phyloP scores from a whole-genome alignment of 192 early-diverging fungal genomes.

The Phlyctochytrium arcticum region DNA sequence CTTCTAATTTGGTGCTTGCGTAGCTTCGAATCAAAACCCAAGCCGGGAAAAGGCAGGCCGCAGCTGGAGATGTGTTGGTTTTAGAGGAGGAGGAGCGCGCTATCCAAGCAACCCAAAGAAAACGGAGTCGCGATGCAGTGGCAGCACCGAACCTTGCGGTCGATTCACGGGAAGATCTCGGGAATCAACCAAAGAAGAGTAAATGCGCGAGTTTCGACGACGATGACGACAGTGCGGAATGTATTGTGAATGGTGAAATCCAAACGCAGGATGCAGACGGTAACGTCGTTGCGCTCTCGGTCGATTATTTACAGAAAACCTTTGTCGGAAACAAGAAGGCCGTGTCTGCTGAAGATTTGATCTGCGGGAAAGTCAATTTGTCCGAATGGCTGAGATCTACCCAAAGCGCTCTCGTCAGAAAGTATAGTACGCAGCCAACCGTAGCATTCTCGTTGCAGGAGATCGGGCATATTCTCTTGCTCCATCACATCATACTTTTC shows the following conservation, averaged over 20 bases:
- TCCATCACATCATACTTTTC: neutral
- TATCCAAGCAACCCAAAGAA: neutral
- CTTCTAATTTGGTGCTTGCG: neutral
- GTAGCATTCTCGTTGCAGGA: neutral
- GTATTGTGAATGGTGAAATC: no score
- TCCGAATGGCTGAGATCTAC: neutral
- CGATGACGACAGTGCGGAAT: neutral
- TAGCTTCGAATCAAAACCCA: neutral
- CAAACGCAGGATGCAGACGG: neutral
- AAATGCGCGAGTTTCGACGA: neutral
- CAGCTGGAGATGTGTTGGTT: neutral
- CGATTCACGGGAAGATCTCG: neutral
- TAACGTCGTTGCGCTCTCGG: neutral
- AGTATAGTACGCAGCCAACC: neutral
- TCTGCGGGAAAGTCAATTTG: neutral
- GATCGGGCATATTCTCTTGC: neutral
- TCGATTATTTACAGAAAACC: neutral
- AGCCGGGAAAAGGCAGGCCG: no score
- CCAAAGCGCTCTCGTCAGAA: neutral
- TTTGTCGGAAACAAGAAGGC: neutral
- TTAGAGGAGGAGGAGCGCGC: no score
- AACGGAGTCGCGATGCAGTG: neutral
- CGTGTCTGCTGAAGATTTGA: neutral
- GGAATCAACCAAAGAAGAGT: neutral
- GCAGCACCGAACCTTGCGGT: neutral